These are phyloP conservation scores for Lichenothelia convexa DNA, from an alignment of 495 filamentous ascomycete genomes.

Conservation along the genomic window DNA sequence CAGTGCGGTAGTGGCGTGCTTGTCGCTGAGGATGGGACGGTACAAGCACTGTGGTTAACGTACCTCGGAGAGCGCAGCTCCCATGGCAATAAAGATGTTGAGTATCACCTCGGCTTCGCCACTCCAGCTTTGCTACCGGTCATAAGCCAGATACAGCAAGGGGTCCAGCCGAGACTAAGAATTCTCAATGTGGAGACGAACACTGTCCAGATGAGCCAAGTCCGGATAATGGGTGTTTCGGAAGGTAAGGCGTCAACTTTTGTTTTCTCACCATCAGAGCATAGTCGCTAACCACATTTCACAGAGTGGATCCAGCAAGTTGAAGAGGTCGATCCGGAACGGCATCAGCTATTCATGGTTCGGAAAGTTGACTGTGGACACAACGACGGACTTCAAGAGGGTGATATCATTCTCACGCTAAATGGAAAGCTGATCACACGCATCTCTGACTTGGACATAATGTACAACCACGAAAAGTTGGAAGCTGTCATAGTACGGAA, in stretches of 20 bases:
- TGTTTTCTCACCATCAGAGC: background rate
- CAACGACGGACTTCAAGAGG: constrained; percentile 53
- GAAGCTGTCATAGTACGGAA: constrained; percentile 78
- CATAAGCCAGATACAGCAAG: constrained; percentile 63
- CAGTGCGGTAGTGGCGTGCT: constrained; percentile 95
- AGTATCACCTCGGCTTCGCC: constrained; percentile 88
- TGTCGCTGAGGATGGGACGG: constrained; percentile 71
- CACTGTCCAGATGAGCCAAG: constrained; percentile 90
- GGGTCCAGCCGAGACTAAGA: constrained; percentile 56
- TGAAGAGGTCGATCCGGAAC: constrained; percentile 64
- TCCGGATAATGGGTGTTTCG: constrained; percentile 91
- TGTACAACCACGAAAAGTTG: constrained; percentile 77
- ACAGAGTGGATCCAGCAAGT: constrained; percentile 79
- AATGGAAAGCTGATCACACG: constrained; percentile 85
- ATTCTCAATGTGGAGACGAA: constrained; percentile 91
- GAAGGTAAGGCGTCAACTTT: constrained; percentile 26
- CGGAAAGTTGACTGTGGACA: constrained; percentile 72
- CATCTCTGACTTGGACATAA: constrained; percentile 81
- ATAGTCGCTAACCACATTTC: background rate
- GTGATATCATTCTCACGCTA: constrained; percentile 80
- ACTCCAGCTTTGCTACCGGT: constrained; percentile 79
- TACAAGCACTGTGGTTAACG: constrained; percentile 89
- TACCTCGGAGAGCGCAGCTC: constrained; percentile 79
- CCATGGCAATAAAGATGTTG: constrained; percentile 68
- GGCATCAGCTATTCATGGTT: constrained; percentile 96